Base-by-base conservation (phyloP, 148 eudicot genomes). In the Beta vulgaris region DNA sequence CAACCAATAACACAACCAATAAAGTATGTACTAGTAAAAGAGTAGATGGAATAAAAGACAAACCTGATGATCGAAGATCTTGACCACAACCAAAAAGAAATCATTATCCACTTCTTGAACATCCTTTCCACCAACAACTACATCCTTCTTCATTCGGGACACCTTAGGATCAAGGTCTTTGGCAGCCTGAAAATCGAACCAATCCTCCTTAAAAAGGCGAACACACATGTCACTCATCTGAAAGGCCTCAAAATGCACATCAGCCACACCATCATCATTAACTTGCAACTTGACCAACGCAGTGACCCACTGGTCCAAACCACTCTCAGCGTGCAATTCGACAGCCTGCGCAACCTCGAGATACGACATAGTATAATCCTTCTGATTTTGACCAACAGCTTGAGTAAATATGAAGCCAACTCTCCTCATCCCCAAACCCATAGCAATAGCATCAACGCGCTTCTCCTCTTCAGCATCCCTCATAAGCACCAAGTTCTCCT, bases 211-310 rank as follows among this genome's bases (percentile, higher is more conserved):
- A 73, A 82, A 95, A 82, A 95, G 78, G 81, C 91, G 86, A 63
- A 95, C 82, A 80, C 99, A 89, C 92, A 91, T 85, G 81, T 95
- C 99, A 84, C 99, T 92, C 97, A 95, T 84, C 83, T 95, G 99
- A 84, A 95, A 95, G 3, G 97, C 99, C 91, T 92, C 99, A 39
- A 95, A 95, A 75, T 92, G 97, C 55, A 95, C 98, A 78, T 90
- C 97, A 1, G 93, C 89, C 19, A 76, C 89, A 28, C 96, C 97
- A 48, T 90, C 94, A 72, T 92, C 98, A 28, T 91, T 90, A 88
- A 91, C 98, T 83, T 93, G 82, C 62, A 92, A 75, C 81, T 95
- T 92, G 81, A 95, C 98, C 59, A 95, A 68, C 0, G 93, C 98
- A 5, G 97, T 95, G 31, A 95, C 98, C 98, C 98, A 95, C 86